A percentile compares a stretch with the other conserved stretches of the same genome.
These are phyloP conservation scores for Cladophialophora carrionii DNA, from an alignment of 2,329 filamentous ascomycete genomes.

Conservation along the genomic window DNA sequence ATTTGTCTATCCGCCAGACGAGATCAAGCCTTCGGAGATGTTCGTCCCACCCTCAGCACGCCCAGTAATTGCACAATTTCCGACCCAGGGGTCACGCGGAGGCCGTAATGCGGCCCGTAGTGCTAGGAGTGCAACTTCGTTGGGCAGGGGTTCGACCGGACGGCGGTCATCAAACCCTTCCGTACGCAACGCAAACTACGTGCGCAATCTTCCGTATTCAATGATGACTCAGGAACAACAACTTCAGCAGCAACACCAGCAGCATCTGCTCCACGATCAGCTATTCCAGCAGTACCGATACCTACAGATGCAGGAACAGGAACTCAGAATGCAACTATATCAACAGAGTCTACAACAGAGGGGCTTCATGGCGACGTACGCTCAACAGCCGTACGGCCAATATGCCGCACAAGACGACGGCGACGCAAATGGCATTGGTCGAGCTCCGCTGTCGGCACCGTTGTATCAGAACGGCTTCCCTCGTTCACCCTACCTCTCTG, in stretches of 20 bases:
- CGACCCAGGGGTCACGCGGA: constrained; percentile 50
- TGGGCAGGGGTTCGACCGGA: constrained; percentile 51
- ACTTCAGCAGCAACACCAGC: constrained; percentile 51
- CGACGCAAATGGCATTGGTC: constrained; percentile 25
- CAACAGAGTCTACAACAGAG: constrained; percentile 47
- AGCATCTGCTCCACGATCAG: constrained; percentile 54
- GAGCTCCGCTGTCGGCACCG: constrained; percentile 39
- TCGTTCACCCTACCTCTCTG: constrained; percentile 33
- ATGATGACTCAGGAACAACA: constrained; percentile 46
- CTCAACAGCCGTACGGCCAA: constrained; percentile 44
- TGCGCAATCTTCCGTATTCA: constrained; percentile 45
- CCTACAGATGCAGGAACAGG: constrained; percentile 55
- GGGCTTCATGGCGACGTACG: constrained; percentile 30
- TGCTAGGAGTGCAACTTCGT: constrained; percentile 53
- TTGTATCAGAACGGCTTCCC: constrained; percentile 38
- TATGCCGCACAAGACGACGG: constrained; percentile 40
- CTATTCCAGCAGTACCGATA: constrained; percentile 56
- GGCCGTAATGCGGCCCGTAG: constrained; percentile 56
- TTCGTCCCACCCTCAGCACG: constrained; percentile 56
- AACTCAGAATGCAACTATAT: constrained; percentile 53
- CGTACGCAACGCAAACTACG: constrained; percentile 46
- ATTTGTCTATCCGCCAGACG: constrained; percentile 77
- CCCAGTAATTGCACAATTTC: constrained; percentile 54
- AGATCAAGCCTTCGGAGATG: constrained; percentile 35
- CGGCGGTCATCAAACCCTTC: constrained; percentile 63